phyloP scores from a whole-genome alignment of 2,329 filamentous ascomycete species.

The Botrytis byssoidea region DNA sequence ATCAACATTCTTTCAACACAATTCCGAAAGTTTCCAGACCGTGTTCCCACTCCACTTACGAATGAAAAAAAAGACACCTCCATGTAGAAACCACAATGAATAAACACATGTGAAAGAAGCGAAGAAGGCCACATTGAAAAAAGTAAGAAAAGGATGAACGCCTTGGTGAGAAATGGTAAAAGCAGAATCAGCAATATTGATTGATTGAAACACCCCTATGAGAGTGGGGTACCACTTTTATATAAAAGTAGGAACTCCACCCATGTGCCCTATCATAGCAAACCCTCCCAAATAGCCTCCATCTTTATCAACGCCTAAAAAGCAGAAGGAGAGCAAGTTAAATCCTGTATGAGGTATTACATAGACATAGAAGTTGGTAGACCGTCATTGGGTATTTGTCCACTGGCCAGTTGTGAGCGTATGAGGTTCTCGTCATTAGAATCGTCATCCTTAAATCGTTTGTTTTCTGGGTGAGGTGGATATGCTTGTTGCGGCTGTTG shows the following conservation, averaged over 20 bases:
- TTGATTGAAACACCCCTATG: neutral
- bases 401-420: slow-evolving; percentile 48
- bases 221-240: slow-evolving; percentile 9
- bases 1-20: neutral
- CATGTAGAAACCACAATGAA: neutral
- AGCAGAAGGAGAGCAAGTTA: slow-evolving; percentile 10
- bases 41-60: neutral
- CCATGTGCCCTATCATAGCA: slow-evolving; percentile 1
- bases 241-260: slow-evolving; percentile 16
- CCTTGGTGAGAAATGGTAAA: neutral
- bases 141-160: neutral
- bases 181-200: neutral
- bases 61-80: neutral
- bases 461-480: slow-evolving; percentile 23
- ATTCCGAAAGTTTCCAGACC: neutral
- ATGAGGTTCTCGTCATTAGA: slow-evolving; percentile 56
- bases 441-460: slow-evolving; percentile 43
- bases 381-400: slow-evolving; percentile 37
- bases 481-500: slow-evolving; percentile 24
- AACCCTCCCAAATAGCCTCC: slow-evolving; percentile 10
- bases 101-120: slow-evolving; percentile 3
- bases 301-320: slow-evolving; percentile 19
- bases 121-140: neutral
- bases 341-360: slow-evolving; percentile 24
- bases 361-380: slow-evolving; percentile 30